These are phyloP conservation scores for Lasiosphaeria miniovina DNA, from an alignment of 495 filamentous ascomycete genomes.

Conservation along the genomic window DNA sequence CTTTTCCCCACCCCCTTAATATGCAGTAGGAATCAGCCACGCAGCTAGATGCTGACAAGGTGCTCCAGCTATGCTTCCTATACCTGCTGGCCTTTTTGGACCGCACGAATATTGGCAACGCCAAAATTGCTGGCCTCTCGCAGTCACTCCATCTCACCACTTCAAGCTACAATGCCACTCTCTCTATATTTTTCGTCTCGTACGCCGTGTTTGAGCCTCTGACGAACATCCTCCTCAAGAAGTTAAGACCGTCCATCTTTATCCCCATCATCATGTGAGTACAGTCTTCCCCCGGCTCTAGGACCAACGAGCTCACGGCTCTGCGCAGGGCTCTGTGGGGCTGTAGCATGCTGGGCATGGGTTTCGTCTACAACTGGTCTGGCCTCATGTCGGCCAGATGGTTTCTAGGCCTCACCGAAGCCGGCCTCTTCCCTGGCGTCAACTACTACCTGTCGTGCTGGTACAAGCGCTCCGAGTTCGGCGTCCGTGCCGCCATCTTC, in stretches of 20 bases:
- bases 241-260: conserved; percentile 52
- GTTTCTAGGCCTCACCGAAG: conserved; percentile 82
- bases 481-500: conserved; percentile 72
- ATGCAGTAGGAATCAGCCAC: too few relatives aligned
- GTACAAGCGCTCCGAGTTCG: conserved; percentile 82
- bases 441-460: conserved; percentile 86
- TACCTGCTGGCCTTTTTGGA: conserved; percentile 86
- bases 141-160: conserved; percentile 57
- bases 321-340: conserved; percentile 58
- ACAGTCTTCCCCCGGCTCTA: conserved; percentile 26
- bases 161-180: conserved; percentile 64
- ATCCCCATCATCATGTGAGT: conserved; percentile 68
- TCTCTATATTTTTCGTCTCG: conserved; percentile 90
- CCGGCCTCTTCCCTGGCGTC: conserved; percentile 82
- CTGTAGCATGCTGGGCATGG: conserved; percentile 79
- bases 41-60: not conserved
- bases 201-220: conserved; percentile 84
- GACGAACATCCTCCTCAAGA: conserved; percentile 86
- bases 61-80: conserved; percentile 65
- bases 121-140: conserved; percentile 73
- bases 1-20: too few relatives aligned
- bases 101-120: conserved; percentile 83
- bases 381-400: conserved; percentile 81
- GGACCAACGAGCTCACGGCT: conserved; percentile 15
- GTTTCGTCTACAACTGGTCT: conserved; percentile 70